Evolutionary conservation across 805 yeast species (phyloP).

Genomic region (Candida vartiovaarae): DNA sequence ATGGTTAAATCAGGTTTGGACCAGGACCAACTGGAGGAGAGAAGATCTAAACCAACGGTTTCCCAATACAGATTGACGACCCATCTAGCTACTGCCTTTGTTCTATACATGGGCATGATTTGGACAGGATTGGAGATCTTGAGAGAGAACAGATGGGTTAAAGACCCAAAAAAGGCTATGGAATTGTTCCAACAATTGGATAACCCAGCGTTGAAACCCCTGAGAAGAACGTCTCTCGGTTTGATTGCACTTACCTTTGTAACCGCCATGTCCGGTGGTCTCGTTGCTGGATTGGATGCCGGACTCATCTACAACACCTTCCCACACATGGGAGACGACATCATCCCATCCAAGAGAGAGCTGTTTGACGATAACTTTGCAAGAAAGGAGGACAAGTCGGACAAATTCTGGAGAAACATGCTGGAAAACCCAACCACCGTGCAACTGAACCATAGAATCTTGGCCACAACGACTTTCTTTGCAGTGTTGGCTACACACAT

Average conservation of each 20-base stretch:
- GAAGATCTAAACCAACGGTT: slow-evolving; percentile 94
- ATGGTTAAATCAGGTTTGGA: slow-evolving; percentile 96
- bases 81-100: slow-evolving; percentile 88
- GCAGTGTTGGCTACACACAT: slow-evolving; percentile 65
- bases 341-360: slow-evolving; percentile 71
- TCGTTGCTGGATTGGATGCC: slow-evolving; percentile 98
- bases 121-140: slow-evolving; percentile 85
- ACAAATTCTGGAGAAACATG: slow-evolving; percentile 84
- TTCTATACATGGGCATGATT: slow-evolving; percentile 80
- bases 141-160: slow-evolving; percentile 63
- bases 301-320: slow-evolving; percentile 93
- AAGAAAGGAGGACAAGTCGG: slow-evolving; percentile 58
- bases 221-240: slow-evolving; percentile 48
- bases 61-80: slow-evolving; percentile 92
- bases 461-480: slow-evolving; percentile 77
- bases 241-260: slow-evolving; percentile 66
- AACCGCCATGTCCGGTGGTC: slow-evolving; percentile 96
- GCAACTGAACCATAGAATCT: slow-evolving; percentile 80
- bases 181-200: slow-evolving; percentile 50
- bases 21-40: slow-evolving; percentile 63
- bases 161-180: slow-evolving; percentile 53
- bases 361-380: slow-evolving; percentile 69
- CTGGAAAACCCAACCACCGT: slow-evolving; percentile 96
- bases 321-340: slow-evolving; percentile 92
- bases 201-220: slow-evolving; percentile 49